Percentiles rank a stretch among this genome's conserved stretches.
Conservation (phyloP, 352 stramenopile species). For the Phytophthora pluvialis region DNA sequence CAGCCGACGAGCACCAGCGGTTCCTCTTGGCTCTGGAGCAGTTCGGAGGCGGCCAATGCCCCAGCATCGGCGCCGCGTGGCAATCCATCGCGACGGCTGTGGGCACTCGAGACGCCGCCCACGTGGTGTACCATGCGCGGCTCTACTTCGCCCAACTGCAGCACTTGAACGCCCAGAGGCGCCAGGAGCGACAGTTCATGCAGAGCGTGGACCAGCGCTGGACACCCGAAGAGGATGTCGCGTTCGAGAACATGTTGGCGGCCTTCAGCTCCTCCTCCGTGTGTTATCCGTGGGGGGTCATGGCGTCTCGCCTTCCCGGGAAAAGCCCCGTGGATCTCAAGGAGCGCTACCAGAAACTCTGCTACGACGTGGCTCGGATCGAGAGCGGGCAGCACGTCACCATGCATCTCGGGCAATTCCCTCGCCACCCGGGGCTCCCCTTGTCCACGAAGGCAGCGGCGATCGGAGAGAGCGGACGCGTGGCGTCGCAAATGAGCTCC, state of each 20-base stretch:
- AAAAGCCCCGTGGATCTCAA: slow-evolving; percentile 62
- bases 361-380: slow-evolving; percentile 77
- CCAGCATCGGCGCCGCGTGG: slow-evolving; percentile 55
- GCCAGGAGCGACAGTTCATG: slow-evolving; percentile 58
- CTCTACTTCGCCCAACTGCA: slow-evolving; percentile 65
- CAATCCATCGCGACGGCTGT: slow-evolving; percentile 62
- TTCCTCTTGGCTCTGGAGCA: slow-evolving; percentile 75
- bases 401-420: slow-evolving; percentile 55
- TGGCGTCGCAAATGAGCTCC: slow-evolving; percentile 28
- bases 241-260: slow-evolving; percentile 73
- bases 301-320: slow-evolving; percentile 56
- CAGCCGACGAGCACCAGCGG: slow-evolving; percentile 65
- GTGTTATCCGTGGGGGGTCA: slow-evolving; percentile 69
- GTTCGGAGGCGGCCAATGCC: slow-evolving; percentile 53
- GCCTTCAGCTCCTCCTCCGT: slow-evolving; percentile 36
- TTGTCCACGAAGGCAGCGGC: slow-evolving; percentile 21
- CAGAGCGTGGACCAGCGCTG: slow-evolving; percentile 64
- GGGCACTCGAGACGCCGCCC: slow-evolving; percentile 49
- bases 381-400: slow-evolving; percentile 67
- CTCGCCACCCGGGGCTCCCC: slow-evolving; percentile 18
- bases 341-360: slow-evolving; percentile 79
- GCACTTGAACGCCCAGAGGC: slow-evolving; percentile 42
- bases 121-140: slow-evolving; percentile 58
- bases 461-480: slow-evolving; percentile 14
- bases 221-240: slow-evolving; percentile 66